These are phyloP conservation scores for Cytospora chrysosperma DNA, from an alignment of 2,329 filamentous ascomycete species.

Conservation along the genomic window DNA sequence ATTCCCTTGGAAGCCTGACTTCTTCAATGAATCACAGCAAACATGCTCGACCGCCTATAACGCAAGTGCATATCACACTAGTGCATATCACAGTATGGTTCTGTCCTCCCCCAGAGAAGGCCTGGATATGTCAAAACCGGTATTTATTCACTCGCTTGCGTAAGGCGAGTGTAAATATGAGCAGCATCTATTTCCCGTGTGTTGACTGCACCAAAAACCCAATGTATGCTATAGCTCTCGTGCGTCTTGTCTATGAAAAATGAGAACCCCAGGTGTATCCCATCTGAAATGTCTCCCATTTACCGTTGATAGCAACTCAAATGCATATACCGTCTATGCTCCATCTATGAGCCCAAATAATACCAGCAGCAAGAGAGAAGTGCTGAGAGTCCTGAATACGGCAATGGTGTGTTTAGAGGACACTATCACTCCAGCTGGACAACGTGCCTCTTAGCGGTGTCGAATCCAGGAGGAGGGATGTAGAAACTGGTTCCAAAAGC, in stretches of 20 bases:
- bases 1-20: neutral
- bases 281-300: neutral
- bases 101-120: neutral
- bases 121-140: neutral
- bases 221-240: no score
- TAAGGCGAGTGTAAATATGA: neutral
- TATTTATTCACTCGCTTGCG: neutral
- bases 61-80: neutral
- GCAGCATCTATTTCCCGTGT: neutral
- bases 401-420: no score
- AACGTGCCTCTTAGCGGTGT: slow-evolving; percentile 2
- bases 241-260: neutral
- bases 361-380: neutral
- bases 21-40: neutral
- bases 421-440: neutral
- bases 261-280: neutral
- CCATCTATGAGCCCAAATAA: no score
- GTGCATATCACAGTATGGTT: neutral
- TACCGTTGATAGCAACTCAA: no score
- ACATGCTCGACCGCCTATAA: neutral
- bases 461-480: slow-evolving; percentile 6
- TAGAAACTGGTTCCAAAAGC: slow-evolving; percentile 16
- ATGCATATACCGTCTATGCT: no score
- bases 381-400: no score
- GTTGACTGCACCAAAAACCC: neutral